Evolutionary conservation across 2,329 filamentous ascomycete species (phyloP).

Genomic region (Tolypocladium endophyticum): DNA sequence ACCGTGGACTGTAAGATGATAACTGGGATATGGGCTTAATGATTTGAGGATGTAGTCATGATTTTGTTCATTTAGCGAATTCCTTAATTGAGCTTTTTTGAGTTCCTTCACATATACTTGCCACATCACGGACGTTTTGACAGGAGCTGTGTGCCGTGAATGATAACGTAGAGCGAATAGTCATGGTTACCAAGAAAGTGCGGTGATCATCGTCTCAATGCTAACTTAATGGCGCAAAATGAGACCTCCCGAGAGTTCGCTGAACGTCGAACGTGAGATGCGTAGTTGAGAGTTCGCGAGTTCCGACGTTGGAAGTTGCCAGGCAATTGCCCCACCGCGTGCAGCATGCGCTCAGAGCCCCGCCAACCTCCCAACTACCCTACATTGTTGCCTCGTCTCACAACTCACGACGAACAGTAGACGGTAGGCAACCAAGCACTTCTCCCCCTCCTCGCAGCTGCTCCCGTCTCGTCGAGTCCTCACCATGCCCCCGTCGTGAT

Average conservation of each 20-base stretch:
- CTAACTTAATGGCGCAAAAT: no score
- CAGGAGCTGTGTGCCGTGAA: no score
- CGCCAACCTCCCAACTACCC: not conserved
- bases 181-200: no score
- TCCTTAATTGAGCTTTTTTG: not conserved
- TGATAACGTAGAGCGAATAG: no score
- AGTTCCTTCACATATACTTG: not conserved
- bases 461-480: not conserved
- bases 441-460: not conserved
- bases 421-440: not conserved
- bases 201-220: no score
- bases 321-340: not conserved
- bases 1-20: conserved; percentile 30
- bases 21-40: conserved; percentile 2
- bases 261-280: not conserved
- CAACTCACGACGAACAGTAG: not conserved
- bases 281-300: not conserved
- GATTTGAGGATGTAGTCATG: not conserved
- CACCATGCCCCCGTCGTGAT: conserved; percentile 10
- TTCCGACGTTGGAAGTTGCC: not conserved
- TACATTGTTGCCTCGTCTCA: not conserved
- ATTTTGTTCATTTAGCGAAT: not conserved
- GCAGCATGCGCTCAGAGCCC: not conserved
- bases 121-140: no score
- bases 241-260: no score